Conservation (phyloP, 768 basidiomycete species). For the Fibroporia radiculosa region DNA sequence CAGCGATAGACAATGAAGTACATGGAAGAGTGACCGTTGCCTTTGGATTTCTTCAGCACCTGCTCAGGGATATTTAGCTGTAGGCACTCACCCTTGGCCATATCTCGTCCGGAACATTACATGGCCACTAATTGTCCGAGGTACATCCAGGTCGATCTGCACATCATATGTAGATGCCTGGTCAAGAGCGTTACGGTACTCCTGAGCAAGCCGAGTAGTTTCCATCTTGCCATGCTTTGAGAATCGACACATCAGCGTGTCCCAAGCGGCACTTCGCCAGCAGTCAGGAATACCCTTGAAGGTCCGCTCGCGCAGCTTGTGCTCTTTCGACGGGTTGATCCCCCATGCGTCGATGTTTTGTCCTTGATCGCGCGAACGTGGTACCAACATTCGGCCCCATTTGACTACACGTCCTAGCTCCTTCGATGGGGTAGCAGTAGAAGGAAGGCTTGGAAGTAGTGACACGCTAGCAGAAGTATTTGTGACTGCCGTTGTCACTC, state of each 20-base stretch:
- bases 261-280: conserved; percentile 93
- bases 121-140: conserved; percentile 91
- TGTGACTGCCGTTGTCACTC: conserved; percentile 23
- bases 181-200: conserved; percentile 62
- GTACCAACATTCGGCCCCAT: conserved; percentile 88
- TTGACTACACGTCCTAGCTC: conserved; percentile 78
- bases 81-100: conserved; percentile 75
- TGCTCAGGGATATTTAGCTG: not conserved
- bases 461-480: conserved; percentile 40
- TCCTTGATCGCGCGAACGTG: conserved; percentile 61
- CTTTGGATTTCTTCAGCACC: conserved; percentile 30
- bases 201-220: conserved; percentile 33
- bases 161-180: conserved; percentile 86
- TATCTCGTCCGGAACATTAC: conserved; percentile 93
- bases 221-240: conserved; percentile 39
- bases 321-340: conserved; percentile 55
- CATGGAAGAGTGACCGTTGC: conserved; percentile 92
- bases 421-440: conserved; percentile 39
- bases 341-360: conserved; percentile 72
- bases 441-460: conserved; percentile 37
- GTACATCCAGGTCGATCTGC: conserved; percentile 97
- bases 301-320: conserved; percentile 63
- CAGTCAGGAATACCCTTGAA: conserved; percentile 97
- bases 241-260: conserved; percentile 58
- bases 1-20: conserved; percentile 86